Evolutionary conservation across 352 stramenopile species (phyloP).

Genomic region (Globisporangium paddicum): DNA sequence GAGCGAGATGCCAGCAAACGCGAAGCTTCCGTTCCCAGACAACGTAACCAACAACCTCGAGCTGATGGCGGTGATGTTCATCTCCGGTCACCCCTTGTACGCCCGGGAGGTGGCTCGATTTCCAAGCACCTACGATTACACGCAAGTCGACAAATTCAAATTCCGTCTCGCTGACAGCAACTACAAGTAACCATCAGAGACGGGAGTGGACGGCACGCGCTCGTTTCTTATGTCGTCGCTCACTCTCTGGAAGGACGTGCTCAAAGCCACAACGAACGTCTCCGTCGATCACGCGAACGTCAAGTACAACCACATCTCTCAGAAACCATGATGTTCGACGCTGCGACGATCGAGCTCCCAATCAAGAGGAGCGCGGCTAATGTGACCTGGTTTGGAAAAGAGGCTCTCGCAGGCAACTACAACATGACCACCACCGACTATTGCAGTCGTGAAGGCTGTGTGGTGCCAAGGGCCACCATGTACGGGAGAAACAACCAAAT

Average conservation of each 20-base stretch:
- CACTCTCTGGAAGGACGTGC: neutral
- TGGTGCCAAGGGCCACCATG: neutral
- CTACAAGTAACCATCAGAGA: too few species aligned
- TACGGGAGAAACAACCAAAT: neutral
- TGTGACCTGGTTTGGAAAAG: too few species aligned
- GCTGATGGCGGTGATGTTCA: too few species aligned
- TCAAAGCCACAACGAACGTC: neutral
- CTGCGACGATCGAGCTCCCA: constrained; percentile 17
- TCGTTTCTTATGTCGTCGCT: too few species aligned
- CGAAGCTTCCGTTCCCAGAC: neutral
- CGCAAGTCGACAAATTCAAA: neutral
- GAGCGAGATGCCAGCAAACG: neutral
- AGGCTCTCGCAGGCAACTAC: too few species aligned
- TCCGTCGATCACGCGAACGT: neutral
- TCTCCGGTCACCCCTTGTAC: neutral
- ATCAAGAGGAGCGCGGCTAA: neutral
- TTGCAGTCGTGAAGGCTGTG: constrained; percentile 8
- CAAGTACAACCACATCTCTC: constrained; percentile 13
- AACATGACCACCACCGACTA: neutral
- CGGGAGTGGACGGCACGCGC: too few species aligned
- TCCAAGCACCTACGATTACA: too few species aligned
- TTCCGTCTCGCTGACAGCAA: neutral
- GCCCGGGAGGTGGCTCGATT: too few species aligned
- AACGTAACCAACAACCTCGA: neutral
- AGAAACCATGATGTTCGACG: constrained; percentile 13